A percentile compares a stretch with the other conserved stretches of the same genome.
These are phyloP conservation scores for Ascomycota sp. DNA, from an alignment of 2,329 filamentous ascomycete species.

Conservation along the genomic window DNA sequence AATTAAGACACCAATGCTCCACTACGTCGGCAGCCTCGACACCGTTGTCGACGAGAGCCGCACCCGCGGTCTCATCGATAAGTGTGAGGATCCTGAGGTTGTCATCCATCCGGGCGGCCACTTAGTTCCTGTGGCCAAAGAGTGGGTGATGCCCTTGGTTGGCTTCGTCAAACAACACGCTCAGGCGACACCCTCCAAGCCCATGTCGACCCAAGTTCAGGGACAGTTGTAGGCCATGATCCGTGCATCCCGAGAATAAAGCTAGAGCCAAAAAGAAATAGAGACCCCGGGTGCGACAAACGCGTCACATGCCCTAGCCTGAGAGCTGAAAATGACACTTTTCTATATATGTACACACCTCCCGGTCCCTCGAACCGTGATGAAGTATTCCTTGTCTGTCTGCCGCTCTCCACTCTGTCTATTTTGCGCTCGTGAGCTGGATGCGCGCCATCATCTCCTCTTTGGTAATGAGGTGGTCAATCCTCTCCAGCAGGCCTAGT, in stretches of 20 bases:
- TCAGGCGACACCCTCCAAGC: slow-evolving; percentile 8
- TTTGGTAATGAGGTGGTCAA: slow-evolving; percentile 97
- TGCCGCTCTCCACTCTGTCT: slow-evolving; percentile 7
- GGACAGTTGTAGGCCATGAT: too few species aligned
- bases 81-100: slow-evolving; percentile 32
- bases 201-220: neutral
- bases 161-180: slow-evolving; percentile 39
- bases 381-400: slow-evolving; percentile 1
- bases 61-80: slow-evolving; percentile 45
- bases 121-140: slow-evolving; percentile 66
- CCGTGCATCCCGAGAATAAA: too few species aligned
- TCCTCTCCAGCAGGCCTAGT: slow-evolving; percentile 65
- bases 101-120: slow-evolving; percentile 73
- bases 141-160: slow-evolving; percentile 58
- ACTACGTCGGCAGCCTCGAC: slow-evolving; percentile 69
- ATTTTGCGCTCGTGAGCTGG: slow-evolving; percentile 36
- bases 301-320: too few species aligned
- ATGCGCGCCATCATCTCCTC: slow-evolving; percentile 99
- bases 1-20: slow-evolving; percentile 58
- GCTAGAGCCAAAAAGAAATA: too few species aligned
- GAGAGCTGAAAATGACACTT: slow-evolving; percentile 5
- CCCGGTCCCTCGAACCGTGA: neutral
- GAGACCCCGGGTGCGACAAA: too few species aligned
- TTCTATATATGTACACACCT: slow-evolving; percentile 9
- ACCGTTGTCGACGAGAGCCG: slow-evolving; percentile 68